phyloP scores from a whole-genome alignment of 176 grass and related monocot genomes.

The Areca catechu region DNA sequence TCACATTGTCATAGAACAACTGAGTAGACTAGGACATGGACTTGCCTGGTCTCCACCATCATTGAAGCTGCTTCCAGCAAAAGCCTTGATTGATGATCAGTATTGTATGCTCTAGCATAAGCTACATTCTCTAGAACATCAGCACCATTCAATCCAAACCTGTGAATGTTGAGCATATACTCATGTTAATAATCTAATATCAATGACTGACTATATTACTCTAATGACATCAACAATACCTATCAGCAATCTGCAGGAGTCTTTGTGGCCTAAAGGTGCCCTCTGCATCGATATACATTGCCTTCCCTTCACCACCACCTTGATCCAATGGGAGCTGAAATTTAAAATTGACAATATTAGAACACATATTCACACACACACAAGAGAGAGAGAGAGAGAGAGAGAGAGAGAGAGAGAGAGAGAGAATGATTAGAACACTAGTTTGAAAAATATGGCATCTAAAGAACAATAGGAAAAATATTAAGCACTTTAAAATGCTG shows the following conservation, averaged over 20 bases:
- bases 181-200: too few relatives aligned
- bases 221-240: slow-evolving; percentile 15
- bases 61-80: slow-evolving; percentile 88
- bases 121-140: slow-evolving; percentile 96
- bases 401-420: too few relatives aligned
- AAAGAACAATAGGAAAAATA: not conserved
- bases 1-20: not conserved
- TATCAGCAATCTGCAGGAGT: slow-evolving; percentile 87
- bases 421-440: not conserved
- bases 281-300: slow-evolving; percentile 87
- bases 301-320: slow-evolving; percentile 96
- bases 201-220: not conserved
- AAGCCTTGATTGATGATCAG: slow-evolving; percentile 81
- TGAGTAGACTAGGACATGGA: slow-evolving; percentile 6
- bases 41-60: slow-evolving; percentile 82
- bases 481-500: slow-evolving; percentile 1
- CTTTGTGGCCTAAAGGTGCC: slow-evolving; percentile 89
- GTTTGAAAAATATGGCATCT: not conserved
- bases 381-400: too few relatives aligned
- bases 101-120: slow-evolving; percentile 92
- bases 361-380: too few relatives aligned
- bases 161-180: slow-evolving; percentile 8
- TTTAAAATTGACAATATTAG: slow-evolving; percentile 13
- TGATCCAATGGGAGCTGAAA: slow-evolving; percentile 84
- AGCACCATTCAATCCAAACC: slow-evolving; percentile 89